Evolutionary conservation across 2,329 filamentous ascomycete species (phyloP), one percentile per base, ranked within the genome.

Genomic region (Ilyonectria sp.): DNA sequence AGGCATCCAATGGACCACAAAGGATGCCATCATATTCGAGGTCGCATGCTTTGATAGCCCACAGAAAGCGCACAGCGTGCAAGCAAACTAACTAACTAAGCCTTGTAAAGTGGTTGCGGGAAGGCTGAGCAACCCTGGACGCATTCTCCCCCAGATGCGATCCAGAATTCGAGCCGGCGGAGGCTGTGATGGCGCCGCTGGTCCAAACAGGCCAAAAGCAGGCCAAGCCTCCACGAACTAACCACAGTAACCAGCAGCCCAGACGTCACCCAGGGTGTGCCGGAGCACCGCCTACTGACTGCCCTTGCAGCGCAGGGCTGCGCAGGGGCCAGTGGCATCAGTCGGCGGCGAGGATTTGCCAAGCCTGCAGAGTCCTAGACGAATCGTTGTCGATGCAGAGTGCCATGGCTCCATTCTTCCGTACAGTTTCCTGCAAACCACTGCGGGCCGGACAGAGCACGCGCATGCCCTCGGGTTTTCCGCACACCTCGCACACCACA

Each of bases 1-100:
- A 75, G 73, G 73, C 73, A 75, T 75, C 73, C 73, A 72, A 71
- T 75, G 58, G 69, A 65, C 69, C 62, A 55, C 60, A 44, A 37
- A 69, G 29, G 65, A 67, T 61, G 62, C 47, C 21, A 37, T 37
- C n/a, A 17, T 65, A 43, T 55, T 59, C 29, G 6, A 44, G n/a
- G 21, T 50, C 9, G 26, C 19, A 29, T 23, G 35, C 33, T 29
- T 19, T 47, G 23, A 9, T 19, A n/a, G 26, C 3, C 63, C 35
- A 50, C n/a, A 21, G 43, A 65, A 19, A 72, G 69, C 26, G 26
- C 5, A 26, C 26, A 26, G 26, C 26, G 26, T 26, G 26, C 60
- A 64, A 59, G 54, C 49, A 37, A 37, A 8, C 19, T n/a, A 52
- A 63, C 52, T n/a, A 52, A 63, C 52, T 35, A 55, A 60, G 50